phyloP scores from a whole-genome alignment of 768 basidiomycete genomes.

The Psilocybe sp. region DNA sequence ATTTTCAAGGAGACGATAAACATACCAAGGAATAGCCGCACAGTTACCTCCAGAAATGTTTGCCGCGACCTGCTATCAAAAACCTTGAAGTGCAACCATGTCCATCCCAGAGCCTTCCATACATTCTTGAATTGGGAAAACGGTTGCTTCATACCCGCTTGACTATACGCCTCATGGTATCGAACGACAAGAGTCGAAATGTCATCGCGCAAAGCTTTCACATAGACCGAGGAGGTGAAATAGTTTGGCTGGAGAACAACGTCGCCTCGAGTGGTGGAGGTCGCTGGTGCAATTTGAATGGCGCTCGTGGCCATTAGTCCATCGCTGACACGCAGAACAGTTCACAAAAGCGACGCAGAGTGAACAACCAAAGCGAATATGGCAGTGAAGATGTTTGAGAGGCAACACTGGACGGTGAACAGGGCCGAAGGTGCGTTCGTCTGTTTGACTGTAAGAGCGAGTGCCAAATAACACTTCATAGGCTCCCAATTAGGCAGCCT shows the following conservation, averaged over 20 bases:
- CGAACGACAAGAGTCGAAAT: conserved; percentile 48
- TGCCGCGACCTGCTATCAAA: conserved; percentile 67
- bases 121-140: conserved; percentile 70
- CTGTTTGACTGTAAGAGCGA: conserved; percentile 4
- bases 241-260: conserved; percentile 69
- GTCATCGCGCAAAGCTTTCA: conserved; percentile 63
- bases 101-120: conserved; percentile 71
- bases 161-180: conserved; percentile 49
- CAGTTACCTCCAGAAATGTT: conserved; percentile 54
- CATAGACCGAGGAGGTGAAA: conserved; percentile 76
- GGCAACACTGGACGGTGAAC: too few relatives aligned
- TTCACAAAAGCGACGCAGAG: too few relatives aligned
- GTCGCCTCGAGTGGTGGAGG: conserved; percentile 58
- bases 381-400: too few relatives aligned
- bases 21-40: conserved; percentile 68
- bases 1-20: not conserved
- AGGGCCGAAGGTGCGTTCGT: not conserved
- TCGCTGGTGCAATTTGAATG: conserved; percentile 38
- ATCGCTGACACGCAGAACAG: not conserved
- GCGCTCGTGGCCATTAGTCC: not conserved
- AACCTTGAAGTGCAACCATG: conserved; percentile 72
- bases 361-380: too few relatives aligned
- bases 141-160: conserved; percentile 35
- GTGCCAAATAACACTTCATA: conserved; percentile 13
- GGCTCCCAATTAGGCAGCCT: conserved; percentile 3